These are phyloP conservation scores for Combretum micranthum DNA, from an alignment of 345 rosid species.

Conservation along the genomic window DNA sequence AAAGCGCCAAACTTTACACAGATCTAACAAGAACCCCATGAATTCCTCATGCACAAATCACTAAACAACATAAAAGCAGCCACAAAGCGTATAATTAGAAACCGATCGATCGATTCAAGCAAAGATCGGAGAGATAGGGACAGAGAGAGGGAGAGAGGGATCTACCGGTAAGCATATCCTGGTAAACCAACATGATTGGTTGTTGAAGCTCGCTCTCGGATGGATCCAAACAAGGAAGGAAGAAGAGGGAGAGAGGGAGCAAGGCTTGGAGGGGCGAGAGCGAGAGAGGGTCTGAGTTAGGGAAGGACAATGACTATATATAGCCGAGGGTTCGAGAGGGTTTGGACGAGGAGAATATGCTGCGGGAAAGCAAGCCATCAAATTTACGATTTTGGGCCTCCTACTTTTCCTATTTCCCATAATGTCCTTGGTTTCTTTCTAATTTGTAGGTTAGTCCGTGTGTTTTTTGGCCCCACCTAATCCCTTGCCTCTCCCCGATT, in stretches of 20 bases:
- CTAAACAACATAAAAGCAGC: neutral
- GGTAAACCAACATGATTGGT: slow-evolving; percentile 87
- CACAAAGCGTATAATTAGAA: neutral
- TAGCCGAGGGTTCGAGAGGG: slow-evolving; percentile 32
- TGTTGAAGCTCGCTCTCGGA: slow-evolving; percentile 22
- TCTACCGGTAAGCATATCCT: slow-evolving; percentile 67
- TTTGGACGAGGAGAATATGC: too few relatives aligned
- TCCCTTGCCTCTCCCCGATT: too few relatives aligned
- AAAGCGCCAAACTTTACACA: too few relatives aligned
- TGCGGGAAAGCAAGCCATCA: too few relatives aligned
- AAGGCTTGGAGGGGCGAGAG: slow-evolving; percentile 13
- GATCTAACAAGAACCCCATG: too few relatives aligned
- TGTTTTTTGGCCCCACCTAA: too few relatives aligned
- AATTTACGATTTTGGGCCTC: too few relatives aligned
- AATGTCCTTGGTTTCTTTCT: too few relatives aligned
- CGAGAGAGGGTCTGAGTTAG: neutral
- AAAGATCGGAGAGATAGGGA: neutral
- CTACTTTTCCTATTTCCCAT: too few relatives aligned
- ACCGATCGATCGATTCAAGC: neutral
- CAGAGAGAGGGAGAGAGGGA: neutral
- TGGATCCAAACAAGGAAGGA: slow-evolving; percentile 1
- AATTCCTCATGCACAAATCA: too few relatives aligned
- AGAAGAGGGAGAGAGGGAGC: neutral
- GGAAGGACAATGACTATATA: neutral
- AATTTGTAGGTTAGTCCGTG: too few relatives aligned